Conservation (phyloP, 495 filamentous ascomycete genomes). For the Xylaria sp. region DNA sequence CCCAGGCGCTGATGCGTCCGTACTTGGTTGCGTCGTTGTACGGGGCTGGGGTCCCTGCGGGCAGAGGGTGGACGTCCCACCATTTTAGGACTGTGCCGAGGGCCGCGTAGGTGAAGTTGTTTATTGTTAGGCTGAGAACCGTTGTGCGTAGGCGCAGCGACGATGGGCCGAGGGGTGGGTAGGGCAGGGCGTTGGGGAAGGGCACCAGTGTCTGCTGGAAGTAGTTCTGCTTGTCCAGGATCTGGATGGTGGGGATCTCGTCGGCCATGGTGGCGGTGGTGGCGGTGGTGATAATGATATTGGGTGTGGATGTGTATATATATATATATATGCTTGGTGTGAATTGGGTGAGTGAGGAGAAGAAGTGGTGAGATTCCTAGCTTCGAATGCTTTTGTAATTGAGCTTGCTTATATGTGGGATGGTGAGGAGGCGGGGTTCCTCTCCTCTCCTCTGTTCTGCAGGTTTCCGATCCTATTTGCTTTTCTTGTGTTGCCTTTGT, state of each 20-base stretch:
- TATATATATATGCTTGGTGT: neutral
- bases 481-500: too few species aligned
- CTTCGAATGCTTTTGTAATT: neutral
- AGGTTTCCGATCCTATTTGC: too few species aligned
- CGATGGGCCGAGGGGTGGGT: slow-evolving; percentile 36
- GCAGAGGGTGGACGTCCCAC: slow-evolving; percentile 53
- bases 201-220: slow-evolving; percentile 44
- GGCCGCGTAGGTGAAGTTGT: slow-evolving; percentile 63
- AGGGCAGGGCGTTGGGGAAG: slow-evolving; percentile 38
- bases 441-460: neutral
- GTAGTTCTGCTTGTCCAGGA: slow-evolving; percentile 47
- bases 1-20: slow-evolving; percentile 64
- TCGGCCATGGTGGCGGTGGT: slow-evolving; percentile 11
- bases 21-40: slow-evolving; percentile 57
- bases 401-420: neutral
- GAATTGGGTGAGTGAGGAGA: neutral
- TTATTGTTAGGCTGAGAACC: slow-evolving; percentile 58
- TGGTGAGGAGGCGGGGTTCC: neutral
- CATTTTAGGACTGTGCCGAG: slow-evolving; percentile 55
- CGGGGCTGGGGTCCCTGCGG: slow-evolving; percentile 53
- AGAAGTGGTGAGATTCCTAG: neutral
- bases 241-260: slow-evolving; percentile 36
- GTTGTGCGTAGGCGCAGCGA: slow-evolving; percentile 54
- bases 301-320: too few species aligned
- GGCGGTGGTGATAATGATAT: neutral